phyloP scores from a whole-genome alignment of 371 early-diverging fungal species.

The Syncephalis fuscata region DNA sequence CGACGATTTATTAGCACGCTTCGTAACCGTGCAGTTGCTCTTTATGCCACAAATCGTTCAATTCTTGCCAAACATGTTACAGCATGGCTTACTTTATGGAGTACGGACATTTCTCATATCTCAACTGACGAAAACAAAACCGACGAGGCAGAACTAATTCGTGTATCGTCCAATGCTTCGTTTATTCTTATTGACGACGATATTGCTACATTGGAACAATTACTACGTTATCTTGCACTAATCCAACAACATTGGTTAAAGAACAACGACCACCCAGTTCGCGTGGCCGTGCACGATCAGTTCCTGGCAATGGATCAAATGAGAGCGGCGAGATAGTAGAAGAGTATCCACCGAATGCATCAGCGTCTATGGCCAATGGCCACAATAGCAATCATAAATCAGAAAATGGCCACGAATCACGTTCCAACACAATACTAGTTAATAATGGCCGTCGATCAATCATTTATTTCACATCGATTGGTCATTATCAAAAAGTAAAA shows the following conservation, averaged over 20 bases:
- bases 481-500: conserved; percentile 35
- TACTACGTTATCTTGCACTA: conserved; percentile 16
- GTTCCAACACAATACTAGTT: neutral
- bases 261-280: conserved; percentile 10
- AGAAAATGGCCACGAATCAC: conserved; percentile 5
- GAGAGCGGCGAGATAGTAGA: neutral
- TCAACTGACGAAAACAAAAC: conserved; percentile 11
- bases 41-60: conserved; percentile 32
- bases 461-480: conserved; percentile 36
- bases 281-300: conserved; percentile 3
- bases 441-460: conserved; percentile 17
- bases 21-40: conserved; percentile 25
- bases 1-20: conserved; percentile 22
- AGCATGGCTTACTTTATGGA: conserved; percentile 34
- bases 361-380: too few relatives aligned
- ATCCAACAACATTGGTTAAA: conserved; percentile 1
- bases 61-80: conserved; percentile 38
- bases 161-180: conserved; percentile 13
- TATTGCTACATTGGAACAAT: conserved; percentile 22
- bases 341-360: too few relatives aligned
- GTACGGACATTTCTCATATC: conserved; percentile 30
- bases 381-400: neutral
- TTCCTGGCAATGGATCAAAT: neutral
- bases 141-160: conserved; percentile 9
- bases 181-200: conserved; percentile 45